A percentile compares a stretch with the other conserved stretches of the same genome.
Evolutionary conservation across 768 basidiomycete genomes (phyloP).

Genomic region (Trametes maxima): DNA sequence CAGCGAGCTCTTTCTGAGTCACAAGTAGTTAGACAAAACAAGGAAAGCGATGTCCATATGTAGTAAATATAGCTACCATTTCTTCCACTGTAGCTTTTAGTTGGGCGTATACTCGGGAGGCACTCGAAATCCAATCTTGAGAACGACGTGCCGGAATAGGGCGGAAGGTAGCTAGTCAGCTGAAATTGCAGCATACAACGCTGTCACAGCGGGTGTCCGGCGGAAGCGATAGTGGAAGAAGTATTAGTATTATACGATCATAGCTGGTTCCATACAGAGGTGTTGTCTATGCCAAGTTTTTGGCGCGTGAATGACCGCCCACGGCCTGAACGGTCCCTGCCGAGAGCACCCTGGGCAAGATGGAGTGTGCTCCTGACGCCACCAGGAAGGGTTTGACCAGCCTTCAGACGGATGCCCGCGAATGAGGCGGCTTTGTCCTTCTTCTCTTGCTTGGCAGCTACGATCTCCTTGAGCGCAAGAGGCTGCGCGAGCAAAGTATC

Average conservation of each 20-base stretch:
- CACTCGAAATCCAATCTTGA: too few relatives aligned
- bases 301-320: slow-evolving; percentile 30
- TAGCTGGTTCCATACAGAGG: slow-evolving; percentile 27
- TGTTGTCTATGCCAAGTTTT: slow-evolving; percentile 35
- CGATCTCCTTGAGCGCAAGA: slow-evolving; percentile 48
- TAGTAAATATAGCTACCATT: too few relatives aligned
- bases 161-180: neutral
- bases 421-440: slow-evolving; percentile 34
- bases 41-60: too few relatives aligned
- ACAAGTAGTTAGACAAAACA: too few relatives aligned
- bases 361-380: slow-evolving; percentile 57
- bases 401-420: slow-evolving; percentile 31
- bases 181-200: too few relatives aligned
- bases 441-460: slow-evolving; percentile 42
- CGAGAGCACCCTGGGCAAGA: slow-evolving; percentile 53
- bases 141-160: too few relatives aligned
- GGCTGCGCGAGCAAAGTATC: slow-evolving; percentile 71
- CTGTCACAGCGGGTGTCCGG: neutral
- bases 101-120: too few relatives aligned
- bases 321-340: slow-evolving; percentile 23
- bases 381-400: slow-evolving; percentile 61
- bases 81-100: too few relatives aligned
- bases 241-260: slow-evolving; percentile 26
- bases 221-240: neutral
- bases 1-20: slow-evolving; percentile 19